Evolutionary conservation across 805 yeast genomes (phyloP).

Genomic region (Pichia insulana): DNA sequence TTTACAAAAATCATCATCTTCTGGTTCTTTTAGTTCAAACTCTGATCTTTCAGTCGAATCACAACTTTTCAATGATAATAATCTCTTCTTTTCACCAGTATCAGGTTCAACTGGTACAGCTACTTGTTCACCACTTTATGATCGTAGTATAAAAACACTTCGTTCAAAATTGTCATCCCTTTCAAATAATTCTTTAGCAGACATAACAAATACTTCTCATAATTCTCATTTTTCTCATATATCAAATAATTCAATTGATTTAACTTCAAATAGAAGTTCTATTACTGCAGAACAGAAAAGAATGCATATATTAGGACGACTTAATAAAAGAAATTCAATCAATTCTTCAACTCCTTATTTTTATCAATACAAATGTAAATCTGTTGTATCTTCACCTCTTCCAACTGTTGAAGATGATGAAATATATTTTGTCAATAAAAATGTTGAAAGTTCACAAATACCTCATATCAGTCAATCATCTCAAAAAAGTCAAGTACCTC

Average conservation of each 20-base stretch:
- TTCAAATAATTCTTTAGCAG: background rate
- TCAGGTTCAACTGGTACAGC: background rate
- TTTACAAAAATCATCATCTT: too few relatives aligned
- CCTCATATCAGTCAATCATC: too few relatives aligned
- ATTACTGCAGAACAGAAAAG: constrained; percentile 6
- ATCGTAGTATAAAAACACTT: background rate
- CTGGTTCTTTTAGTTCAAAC: too few relatives aligned
- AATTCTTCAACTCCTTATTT: constrained; percentile 8
- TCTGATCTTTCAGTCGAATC: background rate
- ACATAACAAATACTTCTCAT: constrained; percentile 4
- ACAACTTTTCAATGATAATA: constrained; percentile 5
- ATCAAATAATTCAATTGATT: background rate
- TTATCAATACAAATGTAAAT: constrained; percentile 6
- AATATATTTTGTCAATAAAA: constrained; percentile 3
- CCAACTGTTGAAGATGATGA: background rate
- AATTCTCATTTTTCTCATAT: background rate
- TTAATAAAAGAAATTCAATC: constrained; percentile 5
- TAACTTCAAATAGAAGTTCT: background rate
- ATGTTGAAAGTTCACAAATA: too few relatives aligned
- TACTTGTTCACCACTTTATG: background rate
- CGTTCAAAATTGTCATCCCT: constrained; percentile 1
- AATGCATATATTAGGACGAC: constrained; percentile 3
- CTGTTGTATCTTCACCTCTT: background rate
- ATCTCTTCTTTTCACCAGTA: background rate
- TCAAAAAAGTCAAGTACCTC: too few relatives aligned